phyloP scores from a whole-genome alignment of 306 rosid genomes.

The Sophora flavescens region DNA sequence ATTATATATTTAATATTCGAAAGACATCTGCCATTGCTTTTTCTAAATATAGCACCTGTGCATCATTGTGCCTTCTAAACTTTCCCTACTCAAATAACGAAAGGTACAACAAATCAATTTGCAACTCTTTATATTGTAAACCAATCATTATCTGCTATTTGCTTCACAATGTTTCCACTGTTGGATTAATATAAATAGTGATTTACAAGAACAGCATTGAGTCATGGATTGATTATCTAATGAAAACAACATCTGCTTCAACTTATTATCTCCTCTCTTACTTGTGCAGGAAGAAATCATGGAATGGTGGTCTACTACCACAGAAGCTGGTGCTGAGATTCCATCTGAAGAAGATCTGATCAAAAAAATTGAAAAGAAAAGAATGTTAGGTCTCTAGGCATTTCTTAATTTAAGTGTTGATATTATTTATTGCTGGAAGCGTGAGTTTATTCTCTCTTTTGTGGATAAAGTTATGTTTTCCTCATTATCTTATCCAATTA shows the following conservation, averaged over 20 bases:
- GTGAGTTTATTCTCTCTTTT: conserved; percentile 9
- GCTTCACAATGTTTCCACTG: background rate
- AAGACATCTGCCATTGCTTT: background rate
- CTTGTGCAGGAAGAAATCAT: conserved; percentile 83
- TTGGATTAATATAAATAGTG: conserved; percentile 15
- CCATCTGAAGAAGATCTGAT: conserved; percentile 68
- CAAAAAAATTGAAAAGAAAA: conserved; percentile 61
- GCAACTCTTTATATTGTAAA: too few relatives aligned
- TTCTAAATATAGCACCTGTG: too few relatives aligned
- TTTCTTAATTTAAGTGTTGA: background rate
- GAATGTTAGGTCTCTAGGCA: conserved; percentile 65
- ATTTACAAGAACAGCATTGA: conserved; percentile 10
- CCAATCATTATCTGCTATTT: background rate
- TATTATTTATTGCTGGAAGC: conserved; percentile 2
- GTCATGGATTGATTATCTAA: conserved; percentile 1
- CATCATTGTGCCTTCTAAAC: too few relatives aligned
- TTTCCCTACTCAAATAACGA: too few relatives aligned
- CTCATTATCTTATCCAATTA: conserved; percentile 6
- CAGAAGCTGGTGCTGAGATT: conserved; percentile 55
- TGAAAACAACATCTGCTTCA: background rate
- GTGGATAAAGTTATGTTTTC: conserved; percentile 2
- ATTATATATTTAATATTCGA: too few relatives aligned
- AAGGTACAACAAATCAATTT: too few relatives aligned
- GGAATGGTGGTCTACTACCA: conserved; percentile 81
- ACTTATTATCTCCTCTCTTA: conserved; percentile 24